Base-by-base conservation (phyloP, 208 protist species). In the Trypanosoma platydactyli region DNA sequence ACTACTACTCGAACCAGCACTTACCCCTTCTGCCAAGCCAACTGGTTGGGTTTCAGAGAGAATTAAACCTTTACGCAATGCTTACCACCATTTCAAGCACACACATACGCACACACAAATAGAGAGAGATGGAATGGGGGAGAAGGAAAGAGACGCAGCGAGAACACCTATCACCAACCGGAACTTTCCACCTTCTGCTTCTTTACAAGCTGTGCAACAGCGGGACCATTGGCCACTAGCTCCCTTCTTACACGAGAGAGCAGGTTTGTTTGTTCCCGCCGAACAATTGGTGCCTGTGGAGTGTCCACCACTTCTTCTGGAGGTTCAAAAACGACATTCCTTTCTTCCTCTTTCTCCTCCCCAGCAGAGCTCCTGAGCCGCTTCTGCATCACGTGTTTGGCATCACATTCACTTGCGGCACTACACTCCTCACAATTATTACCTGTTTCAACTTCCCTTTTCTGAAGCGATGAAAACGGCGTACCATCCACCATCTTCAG, bases 281-380 rank as follows among this genome's bases (percentile, higher is more conserved):
- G 71, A 12, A 93, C 73, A 54, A 93, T 81, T 0, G 81, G 70
- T 18, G 76, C 71, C 60, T 73, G 62, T 5, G 59, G 46, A 1
- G 57, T 29, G 46, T 79, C 76, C 6, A 66, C 38, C 3, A 79
- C 66, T n/a, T 67, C 67, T n/a, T 71, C 24, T 12, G 81, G 77
- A 9, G 75, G 66, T 35, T 86, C 76, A 35, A 89, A 44, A 22
- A 88, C 79, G 22, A 83, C 69, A 68, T 93, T 83, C 69, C 74
- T 70, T 30, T 86, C 79, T 45, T 72, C 76, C 29, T 61, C 62
- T 22, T 24, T 41, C 9, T 35, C 24, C n/a, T 68, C 58, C 20
- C 5, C 35, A 25, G 16, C 22, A 15, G 4, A n/a, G 16, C 52
- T 22, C 24, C 33, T 42, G 40, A 11, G 38, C 48, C 22, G 6